Evolutionary conservation across 208 protist species (phyloP), one percentile per base, ranked within the genome.

Genomic region (Trypanosomatidae sp.): DNA sequence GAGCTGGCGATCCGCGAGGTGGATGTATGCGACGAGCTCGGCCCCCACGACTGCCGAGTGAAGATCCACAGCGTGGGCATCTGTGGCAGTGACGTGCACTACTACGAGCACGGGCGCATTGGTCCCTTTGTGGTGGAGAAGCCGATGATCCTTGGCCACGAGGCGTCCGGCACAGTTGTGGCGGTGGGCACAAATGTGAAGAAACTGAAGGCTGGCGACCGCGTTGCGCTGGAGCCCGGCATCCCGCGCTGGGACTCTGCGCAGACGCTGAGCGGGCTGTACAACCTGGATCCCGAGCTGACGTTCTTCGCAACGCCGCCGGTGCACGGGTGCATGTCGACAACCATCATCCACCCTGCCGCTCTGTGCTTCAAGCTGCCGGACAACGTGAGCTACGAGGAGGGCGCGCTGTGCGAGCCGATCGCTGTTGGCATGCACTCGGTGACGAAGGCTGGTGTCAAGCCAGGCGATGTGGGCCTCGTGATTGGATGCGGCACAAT

Each of bases 281-380:
- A 94, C 82, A 94, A 92, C 68, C 69, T 94, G 15, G 90, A 90
- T 69, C 85, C 85, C 36, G 74, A 87, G n/a, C 67, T 94, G 30
- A 76, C 71, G 30, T 94, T 94, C 81, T 88, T 81, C 50, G 90
- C 90, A 13, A 94, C 90, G 30, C 90, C 90, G 43, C 90, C 90
- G 28, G 62, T 87, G 33, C 76, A 89, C 53, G 84, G 86, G 5
- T 91, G 82, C 80, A 77, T 83, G 71, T 80, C 72, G 66, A 75
- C 72, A 8, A 75, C 82, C 30, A 82, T 91, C 19, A 86, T 87
- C 53, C 86, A 91, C 79, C 84, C 86, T 6, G 83, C 77, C 19
- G 78, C 81, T 55, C 79, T 85, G 74, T 87, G 79, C 82, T 88
- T 91, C 79, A 88, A 84, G 69, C 71, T 93, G 50, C 84, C 84